A percentile compares a stretch with the other conserved stretches of the same genome.
Evolutionary conservation across 306 rosid genomes (phyloP).

Genomic region (Corylus heterophylla): DNA sequence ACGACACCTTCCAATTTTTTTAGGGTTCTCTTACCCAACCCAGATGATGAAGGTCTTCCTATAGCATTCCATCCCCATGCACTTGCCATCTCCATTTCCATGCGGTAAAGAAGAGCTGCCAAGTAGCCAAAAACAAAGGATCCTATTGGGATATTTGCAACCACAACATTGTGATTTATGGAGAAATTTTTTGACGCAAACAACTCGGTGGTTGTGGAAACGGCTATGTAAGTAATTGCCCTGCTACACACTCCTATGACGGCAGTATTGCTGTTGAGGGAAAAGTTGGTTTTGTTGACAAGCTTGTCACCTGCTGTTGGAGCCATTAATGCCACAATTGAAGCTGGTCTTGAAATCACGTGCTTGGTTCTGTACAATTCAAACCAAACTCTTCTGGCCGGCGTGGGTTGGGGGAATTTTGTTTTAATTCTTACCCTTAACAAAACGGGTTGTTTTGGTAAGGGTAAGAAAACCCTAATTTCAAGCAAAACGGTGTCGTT

Average conservation of each 20-base stretch:
- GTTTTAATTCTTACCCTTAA: no score
- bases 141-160: conserved; percentile 78
- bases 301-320: conserved; percentile 47
- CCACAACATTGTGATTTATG: conserved; percentile 78
- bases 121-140: conserved; percentile 60
- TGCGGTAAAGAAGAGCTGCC: conserved; percentile 59
- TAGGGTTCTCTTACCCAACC: conserved; percentile 22
- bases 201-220: conserved; percentile 68
- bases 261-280: conserved; percentile 57
- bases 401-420: no score
- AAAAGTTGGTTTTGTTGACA: conserved; percentile 40
- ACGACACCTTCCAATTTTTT: no score
- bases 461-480: no score
- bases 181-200: conserved; percentile 71
- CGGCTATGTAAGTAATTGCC: conserved; percentile 68
- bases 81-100: conserved; percentile 44
- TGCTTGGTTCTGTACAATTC: conserved; percentile 44
- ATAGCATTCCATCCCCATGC: conserved; percentile 76
- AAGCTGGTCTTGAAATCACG: conserved; percentile 58
- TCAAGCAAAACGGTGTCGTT: no score
- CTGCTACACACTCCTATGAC: conserved; percentile 76
- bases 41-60: conserved; percentile 56
- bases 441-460: no score
- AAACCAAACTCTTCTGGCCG: background rate
- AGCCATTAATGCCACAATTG: conserved; percentile 41